Base-by-base conservation (phyloP, 2,329 filamentous ascomycete species). In the Botryotinia calthae region DNA sequence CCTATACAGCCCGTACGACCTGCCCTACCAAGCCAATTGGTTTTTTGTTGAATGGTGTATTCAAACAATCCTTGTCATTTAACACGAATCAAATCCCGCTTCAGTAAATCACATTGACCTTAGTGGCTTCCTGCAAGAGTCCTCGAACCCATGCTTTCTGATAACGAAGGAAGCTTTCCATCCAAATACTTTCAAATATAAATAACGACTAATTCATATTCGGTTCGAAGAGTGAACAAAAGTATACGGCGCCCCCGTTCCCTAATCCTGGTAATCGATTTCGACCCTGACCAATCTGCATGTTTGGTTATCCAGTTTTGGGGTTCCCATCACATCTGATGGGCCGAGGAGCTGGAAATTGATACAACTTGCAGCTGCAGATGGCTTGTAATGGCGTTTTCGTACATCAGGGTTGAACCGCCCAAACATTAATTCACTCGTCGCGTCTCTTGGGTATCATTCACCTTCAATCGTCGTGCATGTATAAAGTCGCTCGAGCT, bases 331-430 rank as follows among this genome's bases (percentile, higher is more conserved):
- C 59, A 71, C 9, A 42, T 66, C 59, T 20, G 25, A 42, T 66
- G 70, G 61, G 70, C 70, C 70, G 70, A 71, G 59, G 70, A 71
- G 70, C 70, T 71, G 61, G 70, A 66, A 71, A 71, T 56, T 46
- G 61, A 58, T 58, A 44, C 70, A 44, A 8, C 51, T 46, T 72
- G 40, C 62, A 72, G 70, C 70, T 72, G 64, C 51, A 34, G 62
- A 37, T 20, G 62, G 63, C 51, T 67, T 56, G 48, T 1, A 28
- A 67, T 67, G 70, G 70, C 62, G 70, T 66, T 67, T 46, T 67
- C 10, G 62, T 46, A 25, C 31, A 28, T 62, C 62, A 67, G 25
- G 62, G 40, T 48, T 34, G 48, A 46, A 34, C 61, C n/a, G 40
- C 20, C 34, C 37, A 28, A 42, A 51, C 6, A 59, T 59, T 66